phyloP scores from a whole-genome alignment of 2,329 filamentous ascomycete species.

The Diaporthe aspalathi region DNA sequence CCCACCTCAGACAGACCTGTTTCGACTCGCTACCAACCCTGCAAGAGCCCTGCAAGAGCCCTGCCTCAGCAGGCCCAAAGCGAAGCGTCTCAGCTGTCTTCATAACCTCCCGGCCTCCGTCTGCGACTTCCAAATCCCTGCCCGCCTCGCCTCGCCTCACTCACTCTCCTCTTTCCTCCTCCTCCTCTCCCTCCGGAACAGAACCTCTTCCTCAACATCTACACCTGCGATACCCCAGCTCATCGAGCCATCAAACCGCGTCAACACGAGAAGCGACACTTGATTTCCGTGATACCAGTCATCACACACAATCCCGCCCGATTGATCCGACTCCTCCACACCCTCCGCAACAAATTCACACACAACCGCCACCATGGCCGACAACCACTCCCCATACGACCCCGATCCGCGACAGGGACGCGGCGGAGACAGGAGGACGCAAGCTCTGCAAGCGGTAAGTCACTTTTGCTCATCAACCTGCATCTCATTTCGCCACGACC shows the following conservation, averaged over 20 bases:
- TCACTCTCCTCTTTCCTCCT: slow-evolving; percentile 14
- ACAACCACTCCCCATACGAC: slow-evolving; percentile 35
- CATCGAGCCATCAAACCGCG: slow-evolving; percentile 23
- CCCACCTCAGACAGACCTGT: slow-evolving; percentile 33
- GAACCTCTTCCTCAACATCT: slow-evolving; percentile 8
- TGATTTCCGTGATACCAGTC: neutral
- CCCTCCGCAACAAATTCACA: slow-evolving; percentile 10
- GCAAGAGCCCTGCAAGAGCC: slow-evolving; percentile 28
- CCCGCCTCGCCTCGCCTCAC: neutral
- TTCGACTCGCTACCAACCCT: slow-evolving; percentile 32
- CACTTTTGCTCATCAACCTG: neutral
- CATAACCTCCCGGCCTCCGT: slow-evolving; percentile 32
- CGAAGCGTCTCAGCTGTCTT: slow-evolving; percentile 33
- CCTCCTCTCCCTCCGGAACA: neutral
- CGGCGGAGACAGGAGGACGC: slow-evolving; percentile 26
- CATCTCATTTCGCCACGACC: slow-evolving; percentile 8
- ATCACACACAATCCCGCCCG: neutral
- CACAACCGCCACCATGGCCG: slow-evolving; percentile 27
- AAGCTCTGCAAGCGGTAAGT: slow-evolving; percentile 32
- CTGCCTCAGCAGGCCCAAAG: slow-evolving; percentile 33
- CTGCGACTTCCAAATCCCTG: slow-evolving; percentile 13
- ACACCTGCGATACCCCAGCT: slow-evolving; percentile 19
- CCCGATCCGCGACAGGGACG: slow-evolving; percentile 32
- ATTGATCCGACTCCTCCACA: slow-evolving; percentile 19
- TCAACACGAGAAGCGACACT: neutral